Conservation (phyloP, 2,329 filamentous ascomycete genomes). For the Calonectria ilicicola region DNA sequence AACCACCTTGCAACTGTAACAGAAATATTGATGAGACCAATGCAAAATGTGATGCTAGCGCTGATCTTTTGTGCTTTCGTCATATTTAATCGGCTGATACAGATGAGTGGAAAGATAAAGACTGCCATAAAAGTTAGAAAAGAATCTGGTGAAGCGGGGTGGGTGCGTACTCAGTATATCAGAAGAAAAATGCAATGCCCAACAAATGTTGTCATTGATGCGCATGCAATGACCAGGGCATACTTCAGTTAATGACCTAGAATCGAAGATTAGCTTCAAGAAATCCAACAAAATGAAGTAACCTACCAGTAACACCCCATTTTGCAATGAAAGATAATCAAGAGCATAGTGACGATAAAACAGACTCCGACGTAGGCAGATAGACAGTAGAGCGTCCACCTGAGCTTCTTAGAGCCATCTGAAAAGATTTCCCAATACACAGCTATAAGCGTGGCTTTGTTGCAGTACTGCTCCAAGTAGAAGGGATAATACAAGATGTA, state of each 20-base stretch:
- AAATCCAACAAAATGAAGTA: no score
- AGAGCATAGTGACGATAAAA: neutral
- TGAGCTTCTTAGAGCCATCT: neutral
- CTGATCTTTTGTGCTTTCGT: conserved; percentile 6
- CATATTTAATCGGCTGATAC: conserved; percentile 2
- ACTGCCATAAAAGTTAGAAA: neutral
- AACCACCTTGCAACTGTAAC: conserved; percentile 1
- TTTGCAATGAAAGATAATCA: neutral
- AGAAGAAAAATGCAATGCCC: neutral
- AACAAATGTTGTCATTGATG: neutral
- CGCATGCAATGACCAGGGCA: neutral
- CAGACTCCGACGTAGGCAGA: neutral
- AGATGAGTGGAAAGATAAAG: neutral
- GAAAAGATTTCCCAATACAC: conserved; percentile 10
- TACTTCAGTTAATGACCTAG: neutral
- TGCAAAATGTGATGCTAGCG: neutral
- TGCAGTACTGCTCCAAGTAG: conserved; percentile 3
- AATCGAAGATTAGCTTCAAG: neutral
- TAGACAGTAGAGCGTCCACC: neutral
- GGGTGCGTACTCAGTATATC: neutral
- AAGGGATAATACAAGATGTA: neutral
- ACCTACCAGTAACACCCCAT: neutral
- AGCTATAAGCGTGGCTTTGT: conserved; percentile 1
- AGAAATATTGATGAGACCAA: conserved; percentile 6
- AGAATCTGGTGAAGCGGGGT: accelerated